These are phyloP conservation scores for Solanum medicagineum DNA, from an alignment of 257 asterid genomes.

Conservation along the genomic window DNA sequence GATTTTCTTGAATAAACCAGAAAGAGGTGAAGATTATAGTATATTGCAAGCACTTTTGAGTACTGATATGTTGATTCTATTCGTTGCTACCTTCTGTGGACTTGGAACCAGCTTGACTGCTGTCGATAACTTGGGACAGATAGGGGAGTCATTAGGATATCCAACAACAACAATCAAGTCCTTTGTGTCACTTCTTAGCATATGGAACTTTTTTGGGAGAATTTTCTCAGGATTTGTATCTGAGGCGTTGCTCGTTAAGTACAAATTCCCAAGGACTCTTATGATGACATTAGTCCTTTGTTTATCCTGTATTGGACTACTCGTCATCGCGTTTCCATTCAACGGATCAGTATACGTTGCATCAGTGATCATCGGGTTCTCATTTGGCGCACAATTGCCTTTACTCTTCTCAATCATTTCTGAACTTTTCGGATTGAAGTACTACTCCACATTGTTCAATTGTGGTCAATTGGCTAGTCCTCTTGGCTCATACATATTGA, in stretches of 20 bases:
- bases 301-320: conserved; percentile 47
- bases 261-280: conserved; percentile 57
- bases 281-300: conserved; percentile 63
- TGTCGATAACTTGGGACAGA: conserved; percentile 69
- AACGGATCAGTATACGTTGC: conserved; percentile 53
- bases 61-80: conserved; percentile 42
- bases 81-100: conserved; percentile 63
- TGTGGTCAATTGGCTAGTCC: conserved; percentile 81
- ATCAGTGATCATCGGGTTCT: conserved; percentile 61
- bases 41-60: conserved; percentile 63
- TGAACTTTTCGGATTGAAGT: conserved; percentile 62
- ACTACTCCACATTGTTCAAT: conserved; percentile 60
- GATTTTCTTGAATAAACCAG: conserved; percentile 44
- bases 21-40: conserved; percentile 65
- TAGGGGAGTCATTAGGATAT: conserved; percentile 65
- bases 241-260: conserved; percentile 28
- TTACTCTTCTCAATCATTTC: conserved; percentile 48
- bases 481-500: conserved; percentile 53
- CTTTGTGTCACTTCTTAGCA: conserved; percentile 57
- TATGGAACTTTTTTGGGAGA: conserved; percentile 77
- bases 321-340: conserved; percentile 58
- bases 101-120: conserved; percentile 68
- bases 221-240: conserved; percentile 70
- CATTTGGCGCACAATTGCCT: conserved; percentile 69
- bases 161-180: conserved; percentile 51